A percentile compares a stretch with the other conserved stretches of the same genome.
Evolutionary conservation across 805 yeast species (phyloP).

Genomic region (Vanderwaltozyma polyspora): DNA sequence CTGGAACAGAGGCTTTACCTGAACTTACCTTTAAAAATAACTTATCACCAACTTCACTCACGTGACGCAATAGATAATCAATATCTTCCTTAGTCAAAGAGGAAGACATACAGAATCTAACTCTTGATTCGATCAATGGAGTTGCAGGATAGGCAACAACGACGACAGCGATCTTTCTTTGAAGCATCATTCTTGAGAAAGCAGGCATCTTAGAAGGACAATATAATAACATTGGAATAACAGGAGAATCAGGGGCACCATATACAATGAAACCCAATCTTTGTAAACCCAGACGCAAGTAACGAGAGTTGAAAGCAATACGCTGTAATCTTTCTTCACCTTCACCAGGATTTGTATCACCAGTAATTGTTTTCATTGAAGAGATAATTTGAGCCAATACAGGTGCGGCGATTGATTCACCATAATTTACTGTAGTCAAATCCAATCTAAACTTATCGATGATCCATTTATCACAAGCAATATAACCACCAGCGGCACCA

Average conservation of each 20-base stretch:
- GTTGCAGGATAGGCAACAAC: slow-evolving; percentile 98
- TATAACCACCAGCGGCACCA: slow-evolving; percentile 98
- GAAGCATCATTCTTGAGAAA: slow-evolving; percentile 69
- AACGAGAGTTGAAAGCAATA: slow-evolving; percentile 91
- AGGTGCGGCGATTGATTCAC: slow-evolving; percentile 86
- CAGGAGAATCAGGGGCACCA: slow-evolving; percentile 96
- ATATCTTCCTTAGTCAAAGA: slow-evolving; percentile 90
- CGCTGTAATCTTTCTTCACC: slow-evolving; percentile 85
- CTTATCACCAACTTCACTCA: slow-evolving; percentile 69
- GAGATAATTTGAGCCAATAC: slow-evolving; percentile 81
- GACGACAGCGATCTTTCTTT: slow-evolving; percentile 80
- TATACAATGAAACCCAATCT: slow-evolving; percentile 87
- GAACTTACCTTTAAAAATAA: slow-evolving; percentile 66
- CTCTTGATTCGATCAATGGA: slow-evolving; percentile 79
- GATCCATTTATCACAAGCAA: slow-evolving; percentile 62
- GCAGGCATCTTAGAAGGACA: slow-evolving; percentile 94
- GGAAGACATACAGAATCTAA: slow-evolving; percentile 84
- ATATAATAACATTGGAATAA: slow-evolving; percentile 76
- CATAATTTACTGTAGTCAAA: slow-evolving; percentile 61
- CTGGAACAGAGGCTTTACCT: slow-evolving; percentile 54
- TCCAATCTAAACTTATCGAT: slow-evolving; percentile 67
- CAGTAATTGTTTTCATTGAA: slow-evolving; percentile 67
- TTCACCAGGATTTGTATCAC: slow-evolving; percentile 82
- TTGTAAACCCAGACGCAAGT: slow-evolving; percentile 79
- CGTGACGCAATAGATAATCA: slow-evolving; percentile 61